These are phyloP conservation scores for Aspergillus alliaceus DNA, from an alignment of 2,329 filamentous ascomycete genomes.

Conservation along the genomic window DNA sequence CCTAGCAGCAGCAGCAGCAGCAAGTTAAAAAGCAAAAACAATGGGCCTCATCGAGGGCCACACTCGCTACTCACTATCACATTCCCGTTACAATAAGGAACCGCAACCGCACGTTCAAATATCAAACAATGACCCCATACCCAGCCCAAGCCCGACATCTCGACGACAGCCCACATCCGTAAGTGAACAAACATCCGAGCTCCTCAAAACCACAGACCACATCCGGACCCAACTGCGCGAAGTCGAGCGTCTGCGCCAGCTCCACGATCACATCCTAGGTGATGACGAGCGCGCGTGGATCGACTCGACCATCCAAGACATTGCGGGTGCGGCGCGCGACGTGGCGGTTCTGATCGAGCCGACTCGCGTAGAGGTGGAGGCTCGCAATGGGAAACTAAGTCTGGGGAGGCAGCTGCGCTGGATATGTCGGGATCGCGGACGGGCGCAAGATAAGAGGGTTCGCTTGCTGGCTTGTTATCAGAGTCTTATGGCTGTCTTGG, in stretches of 20 bases:
- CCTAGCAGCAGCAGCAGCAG: no score
- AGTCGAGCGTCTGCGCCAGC: conserved; percentile 15
- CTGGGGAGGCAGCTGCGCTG: conserved; percentile 19
- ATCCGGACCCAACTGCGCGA: conserved; percentile 18
- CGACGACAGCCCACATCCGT: neutral
- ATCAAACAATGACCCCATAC: no score
- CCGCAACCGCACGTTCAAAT: no score
- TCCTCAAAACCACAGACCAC: conserved; percentile 15
- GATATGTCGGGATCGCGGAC: conserved; percentile 16
- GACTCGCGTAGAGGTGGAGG: conserved; percentile 20
- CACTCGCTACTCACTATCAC: no score
- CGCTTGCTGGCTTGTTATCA: conserved; percentile 17
- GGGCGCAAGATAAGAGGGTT: conserved; percentile 15
- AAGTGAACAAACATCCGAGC: conserved; percentile 39
- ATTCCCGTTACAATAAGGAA: no score
- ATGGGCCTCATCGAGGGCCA: no score
- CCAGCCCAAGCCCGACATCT: no score
- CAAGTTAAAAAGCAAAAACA: no score
- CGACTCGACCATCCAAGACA: conserved; percentile 27
- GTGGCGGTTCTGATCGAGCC: conserved; percentile 24
- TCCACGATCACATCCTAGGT: conserved; percentile 8
- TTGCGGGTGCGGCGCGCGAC: conserved; percentile 34
- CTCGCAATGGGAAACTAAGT: conserved; percentile 14
- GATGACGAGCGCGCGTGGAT: conserved; percentile 23
- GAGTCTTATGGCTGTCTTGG: conserved; percentile 20